A percentile compares a stretch with the other conserved stretches of the same genome.
Evolutionary conservation across 768 basidiomycete genomes (phyloP).

Genomic region (Tricholoma bakamatsutake): DNA sequence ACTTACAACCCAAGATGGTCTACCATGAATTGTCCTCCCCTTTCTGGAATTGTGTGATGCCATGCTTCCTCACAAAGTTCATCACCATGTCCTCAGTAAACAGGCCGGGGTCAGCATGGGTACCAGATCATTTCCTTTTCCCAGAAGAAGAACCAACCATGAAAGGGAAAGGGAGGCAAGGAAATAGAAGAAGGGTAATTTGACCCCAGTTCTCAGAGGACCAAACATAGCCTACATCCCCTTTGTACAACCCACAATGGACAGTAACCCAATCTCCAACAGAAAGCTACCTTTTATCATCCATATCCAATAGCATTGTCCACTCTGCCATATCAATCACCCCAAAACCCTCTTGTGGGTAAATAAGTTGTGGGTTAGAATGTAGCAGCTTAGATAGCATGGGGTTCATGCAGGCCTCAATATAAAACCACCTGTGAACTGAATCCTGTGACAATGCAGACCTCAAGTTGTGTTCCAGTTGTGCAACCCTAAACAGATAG

Average conservation of each 20-base stretch:
- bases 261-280: constrained; percentile 2
- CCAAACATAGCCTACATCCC: background rate
- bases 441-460: background rate
- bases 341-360: background rate
- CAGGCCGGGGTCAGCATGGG: no score
- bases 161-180: no score
- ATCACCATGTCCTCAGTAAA: no score
- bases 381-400: background rate
- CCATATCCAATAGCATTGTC: background rate
- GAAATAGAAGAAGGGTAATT: no score
- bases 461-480: background rate
- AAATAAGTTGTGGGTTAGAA: background rate
- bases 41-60: no score
- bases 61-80: no score
- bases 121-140: no score
- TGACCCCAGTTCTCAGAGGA: no score
- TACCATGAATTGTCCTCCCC: no score
- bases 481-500: background rate
- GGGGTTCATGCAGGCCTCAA: background rate
- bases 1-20: no score
- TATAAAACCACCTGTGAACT: background rate
- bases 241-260: constrained; percentile 1
- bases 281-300: background rate
- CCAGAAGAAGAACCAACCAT: no score
- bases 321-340: constrained; percentile 1